Base-by-base conservation (phyloP, 148 eudicot genomes). In the Pharnaceum exiguum region DNA sequence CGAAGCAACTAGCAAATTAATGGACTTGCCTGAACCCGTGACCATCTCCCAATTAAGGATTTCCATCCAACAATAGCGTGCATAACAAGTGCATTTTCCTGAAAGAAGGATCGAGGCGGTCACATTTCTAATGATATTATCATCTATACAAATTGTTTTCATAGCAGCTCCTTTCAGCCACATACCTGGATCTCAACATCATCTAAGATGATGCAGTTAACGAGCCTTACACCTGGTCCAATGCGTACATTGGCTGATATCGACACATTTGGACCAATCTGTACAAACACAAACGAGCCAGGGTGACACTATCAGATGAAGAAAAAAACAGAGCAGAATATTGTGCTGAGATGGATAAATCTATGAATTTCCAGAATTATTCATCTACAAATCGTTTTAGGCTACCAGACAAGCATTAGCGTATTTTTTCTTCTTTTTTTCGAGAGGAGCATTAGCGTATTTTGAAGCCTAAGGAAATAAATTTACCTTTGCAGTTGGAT, bases 71-170 rank as follows among this genome's bases (percentile, higher is more conserved):
- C 62, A 49, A 89, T 89, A 40, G 97, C 67, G 71, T 89, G 79
- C 76, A 81, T 83, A 12, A 83, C 86, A 63, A 89, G 74, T 26
- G 97, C 97, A 76, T 89, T 89, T 81, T 89, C 97, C 97, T 89
- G 80, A 60, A 28, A 19, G 19, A 5, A 16, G 16, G 3, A 55
- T 56, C 19, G 33, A 47, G 35, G 12, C 3, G 30, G n/a, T n/a
- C n/a, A n/a, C n/a, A n/a, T n/a, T n/a, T n/a, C n/a, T n/a, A n/a
- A n/a, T n/a, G n/a, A n/a, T n/a, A n/a, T n/a, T n/a, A n/a, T n/a
- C n/a, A n/a, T n/a, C n/a, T n/a, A n/a, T n/a, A n/a, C n/a, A n/a
- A n/a, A n/a, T n/a, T n/a, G n/a, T n/a, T n/a, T n/a, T n/a, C n/a
- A n/a, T n/a, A n/a, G n/a, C n/a, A n/a, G n/a, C n/a, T n/a, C n/a